A percentile compares a stretch with the other conserved stretches of the same genome.
Evolutionary conservation across 1,284 basidiomycete genomes (phyloP).

Genomic region (Naganishia sp.): DNA sequence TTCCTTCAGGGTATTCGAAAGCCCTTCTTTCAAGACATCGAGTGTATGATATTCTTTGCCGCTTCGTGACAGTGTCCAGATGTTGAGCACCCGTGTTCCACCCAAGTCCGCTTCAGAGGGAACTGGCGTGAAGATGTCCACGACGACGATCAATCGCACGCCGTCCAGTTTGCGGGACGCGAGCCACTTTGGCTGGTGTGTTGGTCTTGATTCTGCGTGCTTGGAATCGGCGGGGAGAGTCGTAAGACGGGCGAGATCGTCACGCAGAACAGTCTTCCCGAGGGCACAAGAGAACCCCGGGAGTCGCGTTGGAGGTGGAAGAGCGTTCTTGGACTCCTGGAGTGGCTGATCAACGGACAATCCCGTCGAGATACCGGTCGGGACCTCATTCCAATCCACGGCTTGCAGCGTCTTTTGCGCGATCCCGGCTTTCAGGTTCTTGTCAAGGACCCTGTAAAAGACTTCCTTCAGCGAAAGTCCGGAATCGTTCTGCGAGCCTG

Average conservation of each 20-base stretch:
- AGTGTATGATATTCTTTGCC: conserved; percentile 46
- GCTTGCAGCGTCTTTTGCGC: conserved; percentile 38
- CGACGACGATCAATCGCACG: conserved; percentile 43
- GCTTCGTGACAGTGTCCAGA: conserved; percentile 41
- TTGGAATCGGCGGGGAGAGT: not conserved
- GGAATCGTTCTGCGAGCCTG: not conserved
- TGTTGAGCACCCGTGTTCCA: conserved; percentile 19
- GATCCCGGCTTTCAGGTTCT: conserved; percentile 46
- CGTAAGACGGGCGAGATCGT: conserved; percentile 33
- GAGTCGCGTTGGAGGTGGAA: conserved; percentile 22
- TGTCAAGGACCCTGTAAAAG: conserved; percentile 45
- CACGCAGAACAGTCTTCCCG: conserved; percentile 38
- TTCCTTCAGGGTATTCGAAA: conserved; percentile 26
- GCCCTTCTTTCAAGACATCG: conserved; percentile 36
- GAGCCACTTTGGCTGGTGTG: conserved; percentile 38
- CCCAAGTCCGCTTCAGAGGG: no score
- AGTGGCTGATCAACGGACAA: not conserved
- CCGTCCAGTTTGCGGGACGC: conserved; percentile 52
- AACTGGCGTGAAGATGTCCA: conserved; percentile 42
- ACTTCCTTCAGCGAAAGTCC: conserved; percentile 33
- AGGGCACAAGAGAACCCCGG: conserved; percentile 42
- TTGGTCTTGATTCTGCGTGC: not conserved
- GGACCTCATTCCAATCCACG: conserved; percentile 38
- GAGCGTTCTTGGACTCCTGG: not conserved
- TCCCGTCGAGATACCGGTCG: not conserved